A percentile compares a stretch with the other conserved stretches of the same genome.
Conservation (phyloP, 2,329 filamentous ascomycete species). For the Chalaropsis thielavioides region DNA sequence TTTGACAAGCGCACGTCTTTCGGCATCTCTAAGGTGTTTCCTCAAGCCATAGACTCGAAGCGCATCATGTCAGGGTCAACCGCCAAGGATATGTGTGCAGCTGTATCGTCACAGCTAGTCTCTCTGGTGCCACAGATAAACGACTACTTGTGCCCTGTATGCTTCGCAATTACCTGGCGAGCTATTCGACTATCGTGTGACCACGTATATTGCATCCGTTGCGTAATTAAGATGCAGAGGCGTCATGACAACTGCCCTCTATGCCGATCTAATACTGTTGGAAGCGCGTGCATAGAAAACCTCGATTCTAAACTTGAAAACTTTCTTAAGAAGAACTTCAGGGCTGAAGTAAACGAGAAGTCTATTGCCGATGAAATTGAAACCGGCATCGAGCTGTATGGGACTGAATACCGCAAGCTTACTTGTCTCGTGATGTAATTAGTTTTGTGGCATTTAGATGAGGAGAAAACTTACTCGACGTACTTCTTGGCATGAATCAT, state of each 20-base stretch:
- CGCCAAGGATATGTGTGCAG: conserved; percentile 60
- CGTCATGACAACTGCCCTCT: conserved; percentile 58
- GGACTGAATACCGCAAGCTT: conserved; percentile 45
- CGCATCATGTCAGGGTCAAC: conserved; percentile 51
- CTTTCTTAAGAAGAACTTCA: conserved; percentile 64
- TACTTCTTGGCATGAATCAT: neutral
- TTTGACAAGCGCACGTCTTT: conserved; percentile 77
- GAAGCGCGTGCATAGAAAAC: conserved; percentile 46
- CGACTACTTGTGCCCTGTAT: conserved; percentile 72
- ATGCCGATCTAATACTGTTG: conserved; percentile 57
- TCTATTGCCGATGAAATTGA: conserved; percentile 59
- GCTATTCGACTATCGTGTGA: conserved; percentile 62
- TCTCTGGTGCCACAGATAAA: conserved; percentile 65
- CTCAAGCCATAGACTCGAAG: conserved; percentile 41
- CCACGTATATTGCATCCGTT: conserved; percentile 73
- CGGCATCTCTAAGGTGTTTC: conserved; percentile 49
- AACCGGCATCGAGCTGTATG: conserved; percentile 58
- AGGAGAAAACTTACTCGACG: neutral
- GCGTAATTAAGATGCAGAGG: conserved; percentile 65
- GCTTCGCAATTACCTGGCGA: conserved; percentile 64
- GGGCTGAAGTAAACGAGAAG: conserved; percentile 53
- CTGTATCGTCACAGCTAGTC: conserved; percentile 58
- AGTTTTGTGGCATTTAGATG: neutral
- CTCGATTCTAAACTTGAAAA: conserved; percentile 53
- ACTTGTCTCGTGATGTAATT: conserved; percentile 47